phyloP scores from a whole-genome alignment of 1,139 yeast species.

The Meyerozyma carpophila region DNA sequence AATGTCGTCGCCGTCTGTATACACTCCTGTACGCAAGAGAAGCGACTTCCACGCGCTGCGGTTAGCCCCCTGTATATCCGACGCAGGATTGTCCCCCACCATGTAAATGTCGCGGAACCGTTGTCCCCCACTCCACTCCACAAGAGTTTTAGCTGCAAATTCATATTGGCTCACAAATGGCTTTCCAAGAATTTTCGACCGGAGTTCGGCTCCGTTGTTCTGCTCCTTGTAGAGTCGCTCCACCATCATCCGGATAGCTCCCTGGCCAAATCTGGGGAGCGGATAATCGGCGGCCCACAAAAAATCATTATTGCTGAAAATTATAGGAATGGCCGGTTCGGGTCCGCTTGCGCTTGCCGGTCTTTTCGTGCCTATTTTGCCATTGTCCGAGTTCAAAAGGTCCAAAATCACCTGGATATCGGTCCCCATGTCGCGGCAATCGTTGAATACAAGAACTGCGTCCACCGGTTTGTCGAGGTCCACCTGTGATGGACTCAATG shows the following conservation, averaged over 20 bases:
- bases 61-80: constrained; percentile 88
- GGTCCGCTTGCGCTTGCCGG: constrained; percentile 9
- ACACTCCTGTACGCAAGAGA: constrained; percentile 85
- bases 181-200: constrained; percentile 71
- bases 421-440: constrained; percentile 85
- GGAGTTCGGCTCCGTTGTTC: constrained; percentile 37
- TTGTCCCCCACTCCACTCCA: constrained; percentile 48
- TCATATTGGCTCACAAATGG: constrained; percentile 80
- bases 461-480: constrained; percentile 49
- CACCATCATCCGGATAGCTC: constrained; percentile 68
- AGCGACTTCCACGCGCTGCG: constrained; percentile 83
- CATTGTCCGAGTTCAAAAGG: constrained; percentile 58
- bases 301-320: constrained; percentile 83
- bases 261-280: constrained; percentile 87
- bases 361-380: constrained; percentile 62
- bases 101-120: constrained; percentile 64
- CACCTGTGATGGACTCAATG: constrained; percentile 24
- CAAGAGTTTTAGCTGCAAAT: constrained; percentile 70
- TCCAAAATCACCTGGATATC: constrained; percentile 80
- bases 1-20: constrained; percentile 45
- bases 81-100: constrained; percentile 96
- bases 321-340: constrained; percentile 69
- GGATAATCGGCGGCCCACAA: constrained; percentile 85
- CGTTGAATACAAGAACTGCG: constrained; percentile 82
- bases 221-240: constrained; percentile 58